Conservation (phyloP, 371 early-diverging fungal genomes). For the Mortierella sp. region DNA sequence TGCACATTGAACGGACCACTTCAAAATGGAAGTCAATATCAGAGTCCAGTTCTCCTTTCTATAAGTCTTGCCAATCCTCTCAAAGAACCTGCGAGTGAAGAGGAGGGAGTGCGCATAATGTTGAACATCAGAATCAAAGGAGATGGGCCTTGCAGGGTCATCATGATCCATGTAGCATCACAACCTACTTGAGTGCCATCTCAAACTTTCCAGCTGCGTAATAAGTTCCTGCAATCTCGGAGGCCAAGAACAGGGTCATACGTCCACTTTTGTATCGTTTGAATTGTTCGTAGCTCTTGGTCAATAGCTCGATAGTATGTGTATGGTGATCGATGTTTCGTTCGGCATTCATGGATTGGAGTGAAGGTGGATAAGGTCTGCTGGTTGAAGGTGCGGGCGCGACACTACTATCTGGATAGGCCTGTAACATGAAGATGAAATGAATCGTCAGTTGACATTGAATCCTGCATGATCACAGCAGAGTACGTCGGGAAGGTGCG, state of each 20-base stretch:
- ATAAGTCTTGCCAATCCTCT: conserved; percentile 88
- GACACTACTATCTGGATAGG: conserved; percentile 26
- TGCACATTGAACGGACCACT: conserved; percentile 78
- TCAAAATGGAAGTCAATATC: conserved; percentile 74
- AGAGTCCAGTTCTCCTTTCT: conserved; percentile 86
- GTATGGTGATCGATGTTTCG: conserved; percentile 72
- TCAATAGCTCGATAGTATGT: conserved; percentile 80
- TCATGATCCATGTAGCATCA: background rate
- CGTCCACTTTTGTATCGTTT: conserved; percentile 77
- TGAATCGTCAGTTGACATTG: background rate
- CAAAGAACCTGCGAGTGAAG: conserved; percentile 72
- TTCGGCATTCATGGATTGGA: conserved; percentile 57
- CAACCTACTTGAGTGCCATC: conserved; percentile 81
- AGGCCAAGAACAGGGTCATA: conserved; percentile 86
- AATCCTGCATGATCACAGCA: too few relatives aligned
- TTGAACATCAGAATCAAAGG: background rate
- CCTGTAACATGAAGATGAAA: conserved; percentile 2
- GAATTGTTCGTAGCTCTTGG: conserved; percentile 91
- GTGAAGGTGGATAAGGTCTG: conserved; percentile 38
- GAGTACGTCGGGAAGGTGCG: background rate
- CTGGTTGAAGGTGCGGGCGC: conserved; percentile 19
- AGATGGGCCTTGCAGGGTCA: background rate
- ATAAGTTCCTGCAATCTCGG: conserved; percentile 89
- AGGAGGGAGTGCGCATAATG: too few relatives aligned
- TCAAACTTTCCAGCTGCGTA: conserved; percentile 81